Percentiles rank a stretch among this genome's conserved stretches.
Conservation (phyloP, 1,284 basidiomycete genomes). For the Sutorius eximius region DNA sequence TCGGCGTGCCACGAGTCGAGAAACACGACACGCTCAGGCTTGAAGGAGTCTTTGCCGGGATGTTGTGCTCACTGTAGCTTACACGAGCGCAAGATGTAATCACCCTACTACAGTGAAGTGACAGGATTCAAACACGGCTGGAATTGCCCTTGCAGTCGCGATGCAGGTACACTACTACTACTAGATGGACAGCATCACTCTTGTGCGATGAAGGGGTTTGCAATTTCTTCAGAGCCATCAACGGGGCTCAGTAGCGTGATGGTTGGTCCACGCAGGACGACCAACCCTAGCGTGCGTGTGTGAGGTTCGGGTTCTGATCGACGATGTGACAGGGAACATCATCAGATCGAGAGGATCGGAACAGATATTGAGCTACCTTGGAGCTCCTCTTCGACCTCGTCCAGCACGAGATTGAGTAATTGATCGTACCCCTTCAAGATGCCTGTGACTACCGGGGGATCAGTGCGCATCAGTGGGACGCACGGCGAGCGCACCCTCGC, state of each 20-base stretch:
- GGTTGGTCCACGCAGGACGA: conserved; percentile 89
- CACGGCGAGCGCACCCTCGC: conserved; percentile 71
- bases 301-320: conserved; percentile 61
- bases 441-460: conserved; percentile 70
- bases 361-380: conserved; percentile 49
- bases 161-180: conserved; percentile 1
- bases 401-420: conserved; percentile 92
- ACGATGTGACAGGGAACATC: conserved; percentile 5
- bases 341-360: conserved; percentile 16
- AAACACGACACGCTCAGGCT: not conserved
- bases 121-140: conserved; percentile 10
- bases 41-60: conserved; percentile 1
- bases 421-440: conserved; percentile 96
- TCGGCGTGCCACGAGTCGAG: not conserved
- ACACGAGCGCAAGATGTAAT: conserved; percentile 15
- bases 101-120: conserved; percentile 17
- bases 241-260: conserved; percentile 91
- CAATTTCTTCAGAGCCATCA: conserved; percentile 89
- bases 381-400: conserved; percentile 81
- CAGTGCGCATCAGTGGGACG: not conserved
- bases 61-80: conserved; percentile 12
- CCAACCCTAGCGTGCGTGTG: conserved; percentile 75
- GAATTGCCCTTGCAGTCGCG: not conserved
- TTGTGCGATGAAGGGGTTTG: conserved; percentile 73
- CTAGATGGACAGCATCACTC: conserved; percentile 34